Evolutionary conservation across 106 monocot species (phyloP).

Genomic region (Vanilla planifolia): DNA sequence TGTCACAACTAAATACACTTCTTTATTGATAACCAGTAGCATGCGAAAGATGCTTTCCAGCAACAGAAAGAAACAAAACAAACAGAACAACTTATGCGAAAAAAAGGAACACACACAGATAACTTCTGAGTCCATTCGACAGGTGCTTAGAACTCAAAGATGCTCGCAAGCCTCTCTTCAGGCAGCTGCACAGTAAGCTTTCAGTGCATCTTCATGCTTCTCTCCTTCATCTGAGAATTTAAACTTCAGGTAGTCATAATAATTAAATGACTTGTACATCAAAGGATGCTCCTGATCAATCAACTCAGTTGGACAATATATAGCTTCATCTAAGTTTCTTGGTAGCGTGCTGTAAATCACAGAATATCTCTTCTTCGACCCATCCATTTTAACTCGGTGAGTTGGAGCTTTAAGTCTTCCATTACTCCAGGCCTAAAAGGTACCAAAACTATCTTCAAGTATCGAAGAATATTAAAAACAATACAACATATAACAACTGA

Average conservation of each 20-base stretch:
- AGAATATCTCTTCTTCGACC: neutral
- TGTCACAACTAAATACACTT: too few species aligned
- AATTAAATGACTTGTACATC: conserved; percentile 11
- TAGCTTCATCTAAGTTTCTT: neutral
- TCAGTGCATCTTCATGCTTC: neutral
- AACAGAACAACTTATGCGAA: too few species aligned
- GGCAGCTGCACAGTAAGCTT: conserved; percentile 18
- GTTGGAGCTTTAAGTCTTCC: conserved; percentile 6
- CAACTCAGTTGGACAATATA: conserved; percentile 15
- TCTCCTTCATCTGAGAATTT: neutral
- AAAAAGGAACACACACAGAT: too few species aligned
- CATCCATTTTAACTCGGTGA: conserved; percentile 5
- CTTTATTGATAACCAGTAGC: too few species aligned
- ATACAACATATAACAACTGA: too few species aligned
- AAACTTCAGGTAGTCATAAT: conserved; percentile 7
- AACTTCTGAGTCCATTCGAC: too few species aligned
- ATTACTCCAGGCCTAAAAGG: conserved; percentile 23
- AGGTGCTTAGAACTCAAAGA: too few species aligned
- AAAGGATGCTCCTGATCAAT: conserved; percentile 14
- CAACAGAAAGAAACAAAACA: too few species aligned
- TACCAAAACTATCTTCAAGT: neutral
- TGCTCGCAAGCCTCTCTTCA: too few species aligned
- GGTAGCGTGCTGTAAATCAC: neutral
- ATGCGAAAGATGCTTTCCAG: too few species aligned
- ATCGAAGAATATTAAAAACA: too few species aligned